Evolutionary conservation across 2,329 filamentous ascomycete species (phyloP), one percentile per base, ranked within the genome.

Genomic region (Scortechinia acanthostroma): DNA sequence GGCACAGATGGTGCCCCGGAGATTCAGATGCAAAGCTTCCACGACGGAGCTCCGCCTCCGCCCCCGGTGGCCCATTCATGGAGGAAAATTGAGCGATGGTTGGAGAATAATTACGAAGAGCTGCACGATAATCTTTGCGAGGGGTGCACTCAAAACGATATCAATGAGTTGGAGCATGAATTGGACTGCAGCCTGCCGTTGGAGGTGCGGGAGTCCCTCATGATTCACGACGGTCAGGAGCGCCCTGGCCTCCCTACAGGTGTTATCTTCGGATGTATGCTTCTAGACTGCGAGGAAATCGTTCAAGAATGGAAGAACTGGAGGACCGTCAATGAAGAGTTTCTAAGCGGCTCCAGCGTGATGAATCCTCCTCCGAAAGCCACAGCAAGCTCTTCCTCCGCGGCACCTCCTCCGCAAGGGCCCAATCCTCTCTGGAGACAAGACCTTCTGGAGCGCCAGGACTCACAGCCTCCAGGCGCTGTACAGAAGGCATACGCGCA

Each of bases 301-400:
- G 85, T 95, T 19, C 90, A 96, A 62, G 93, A 98, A 62, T 97
- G 91, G 88, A 86, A 88, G 56, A 94, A 95, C 59, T 98, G 93
- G 93, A 83, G 89, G 55, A 83, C 80, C 50, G 93, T 98, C 50
- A 95, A 95, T 59, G 82, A 91, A 47, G 88, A 96, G 58, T 95
- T 87, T 61, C 74, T 97, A 48, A 68, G 64, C 56, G 73, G 69
- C 52, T 70, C 61, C 59, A 82, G 4, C 80, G 86, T 50, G 85
- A 80, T 33, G 84, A 82, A 45, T 76, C 71, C 58, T 68, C 61
- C 22, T 46, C 35, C 43, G 44, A 45, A 51, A 58, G 58, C 48
- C 74, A 80, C 49, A 83, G 85, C 1, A 88, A 88, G 1, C 86
- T 86, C 2, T 87, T 87, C 2, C 77, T 76, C 35, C 65, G 77